Evolutionary conservation across 2,329 filamentous ascomycete species (phyloP), one percentile per base, ranked within the genome.

Genomic region (Gnomoniopsis smithogilvyi): DNA sequence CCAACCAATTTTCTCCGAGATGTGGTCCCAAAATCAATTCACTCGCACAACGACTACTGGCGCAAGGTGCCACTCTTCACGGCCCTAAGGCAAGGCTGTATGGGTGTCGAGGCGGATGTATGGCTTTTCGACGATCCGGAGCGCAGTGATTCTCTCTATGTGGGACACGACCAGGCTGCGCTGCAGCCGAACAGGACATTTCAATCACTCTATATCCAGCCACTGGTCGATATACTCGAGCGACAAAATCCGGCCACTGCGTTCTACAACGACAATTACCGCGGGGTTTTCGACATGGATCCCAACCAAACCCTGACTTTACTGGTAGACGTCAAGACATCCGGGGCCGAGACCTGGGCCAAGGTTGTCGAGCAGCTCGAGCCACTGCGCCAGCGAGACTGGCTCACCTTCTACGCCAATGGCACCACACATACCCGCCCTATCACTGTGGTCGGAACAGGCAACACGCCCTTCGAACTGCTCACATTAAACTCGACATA

Each of bases 1-100:
- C 78, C 80, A 0, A 76, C 79, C 3, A 78, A 82, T 57, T 81
- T 84, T 60, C 77, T 81, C 10, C 74, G 77, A 14, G 79, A 82
- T 58, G 62, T 62, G 41, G 46, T 75, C 2, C 83, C 85, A 1
- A 78, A 86, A 33, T 74, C 76, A 1, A 87, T 85, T 62, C 86
- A 89, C 68, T 86, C 82, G 1, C 87, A 90, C 68, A 90, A 90
- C 65, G 87, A 91, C 69, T 91, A 90, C 70, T 88, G 84, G 84
- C 81, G 85, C 51, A 75, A 76, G 19, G 75, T 82, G 0, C 87
- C 88, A 0, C 75, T 91, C 3, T 86, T 82, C 65, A 83, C 84
- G 12, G 88, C 88, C 22, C 69, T 88, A 1, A 70, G 74, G 8
- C 79, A 80, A 6, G 84, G 85, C 7, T 88, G 84, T 64, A 81